Evolutionary conservation across 495 filamentous ascomycete genomes (phyloP), one percentile per base, ranked within the genome.

Genomic region (Pyrenula massariospora): DNA sequence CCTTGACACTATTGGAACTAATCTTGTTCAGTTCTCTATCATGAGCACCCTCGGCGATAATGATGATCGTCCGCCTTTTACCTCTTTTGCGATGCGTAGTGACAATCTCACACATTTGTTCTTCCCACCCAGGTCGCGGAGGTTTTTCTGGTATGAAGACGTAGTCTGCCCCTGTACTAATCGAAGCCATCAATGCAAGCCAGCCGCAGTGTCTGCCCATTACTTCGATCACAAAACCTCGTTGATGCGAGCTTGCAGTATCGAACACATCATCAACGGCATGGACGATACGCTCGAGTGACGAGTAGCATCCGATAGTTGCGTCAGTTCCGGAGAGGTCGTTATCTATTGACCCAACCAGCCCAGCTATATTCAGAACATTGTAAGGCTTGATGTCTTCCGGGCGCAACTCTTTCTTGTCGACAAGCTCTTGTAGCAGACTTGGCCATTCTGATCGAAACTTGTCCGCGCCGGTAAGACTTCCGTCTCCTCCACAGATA

Each of bases 131-230:
- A 22, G 86, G 83, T 54, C 79, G 76, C 12, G 92, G 88, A 57
- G 94, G 94, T 71, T 90, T 95, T 73, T 99, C 94, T 0, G 94
- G 94, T 52, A 97, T 87, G 69, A 99, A 95, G 50, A 97, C 78
- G 72, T 94, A 99, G 70, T 99, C 94, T 3, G 94, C 92, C 24
- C 93, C 94, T 2, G 89, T 95, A 57, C 88, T 91, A 54, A 97
- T 89, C 57, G 91, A 93, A 12, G 94, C 87, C 91, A 96, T 96
- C 50, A 99, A 75, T 49, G 93, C 94, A 53, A 99, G 75, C 94
- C 94, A 99, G 48, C 94, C 94, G 64, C 94, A 99, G 71, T 97
- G 92, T 56, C 94, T 82, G n/a, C 94, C 94, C 94, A 99, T 99
- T 52, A 97, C 94, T 68, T 97, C 94, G 62, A 99, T 86, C 24